Percentiles rank a stretch among this genome's conserved stretches.
These are phyloP conservation scores for Thuja plicata DNA, from an alignment of 83 land plant species.

Conservation along the genomic window DNA sequence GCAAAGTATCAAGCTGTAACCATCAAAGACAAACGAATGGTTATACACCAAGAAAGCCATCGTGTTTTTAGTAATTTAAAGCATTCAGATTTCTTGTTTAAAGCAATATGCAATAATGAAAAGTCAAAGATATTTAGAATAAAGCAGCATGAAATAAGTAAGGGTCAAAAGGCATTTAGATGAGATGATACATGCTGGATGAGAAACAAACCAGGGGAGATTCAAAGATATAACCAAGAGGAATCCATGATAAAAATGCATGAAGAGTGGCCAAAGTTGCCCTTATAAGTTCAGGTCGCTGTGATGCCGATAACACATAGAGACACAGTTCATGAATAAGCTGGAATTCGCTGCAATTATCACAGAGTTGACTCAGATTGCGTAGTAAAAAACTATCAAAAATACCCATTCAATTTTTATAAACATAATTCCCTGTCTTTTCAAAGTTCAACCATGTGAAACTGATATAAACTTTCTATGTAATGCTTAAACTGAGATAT, in stretches of 20 bases:
- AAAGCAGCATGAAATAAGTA: neutral
- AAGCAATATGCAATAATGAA: neutral
- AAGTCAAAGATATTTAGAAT: neutral
- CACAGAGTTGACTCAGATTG: conserved; percentile 4
- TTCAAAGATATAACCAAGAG: conserved; percentile 93
- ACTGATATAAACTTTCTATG: neutral
- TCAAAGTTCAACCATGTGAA: neutral
- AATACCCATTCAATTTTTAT: neutral
- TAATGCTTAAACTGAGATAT: neutral
- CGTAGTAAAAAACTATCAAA: neutral
- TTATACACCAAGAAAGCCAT: neutral
- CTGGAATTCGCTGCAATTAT: conserved; percentile 82
- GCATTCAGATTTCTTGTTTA: neutral
- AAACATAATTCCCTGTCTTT: neutral
- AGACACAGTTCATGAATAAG: conserved; percentile 98
- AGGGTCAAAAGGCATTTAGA: neutral
- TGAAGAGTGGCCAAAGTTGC: conserved; percentile 93
- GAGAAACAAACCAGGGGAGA: conserved; percentile 78
- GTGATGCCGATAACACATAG: conserved; percentile 91
- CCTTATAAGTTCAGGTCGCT: conserved; percentile 90
- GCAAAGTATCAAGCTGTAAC: conserved; percentile 81
- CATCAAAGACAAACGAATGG: neutral
- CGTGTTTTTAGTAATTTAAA: neutral
- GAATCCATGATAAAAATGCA: conserved; percentile 98
- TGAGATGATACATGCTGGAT: neutral